phyloP scores from a whole-genome alignment of 805 yeast genomes.

The Metschnikowia anglica region DNA sequence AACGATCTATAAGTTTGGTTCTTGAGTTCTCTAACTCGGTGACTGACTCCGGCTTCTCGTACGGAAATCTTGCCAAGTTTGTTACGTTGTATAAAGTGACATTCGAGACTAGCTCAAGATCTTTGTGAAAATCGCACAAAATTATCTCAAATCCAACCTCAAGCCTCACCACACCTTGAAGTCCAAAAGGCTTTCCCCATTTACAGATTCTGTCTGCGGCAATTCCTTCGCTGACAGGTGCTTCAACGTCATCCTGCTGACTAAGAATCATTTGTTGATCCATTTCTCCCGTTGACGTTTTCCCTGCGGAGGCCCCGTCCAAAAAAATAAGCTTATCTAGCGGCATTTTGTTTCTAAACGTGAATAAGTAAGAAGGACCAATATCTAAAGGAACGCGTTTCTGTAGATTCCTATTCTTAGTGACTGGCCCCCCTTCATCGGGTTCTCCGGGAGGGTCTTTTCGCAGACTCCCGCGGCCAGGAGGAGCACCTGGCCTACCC shows the following conservation, averaged over 20 bases:
- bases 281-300: conserved; percentile 56
- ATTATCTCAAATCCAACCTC: conserved; percentile 65
- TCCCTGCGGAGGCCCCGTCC: conserved; percentile 75
- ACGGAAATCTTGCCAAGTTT: conserved; percentile 42
- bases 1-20: conserved; percentile 23
- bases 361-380: conserved; percentile 31
- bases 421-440: background rate
- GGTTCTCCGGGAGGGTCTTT: conserved; percentile 4
- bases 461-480: background rate
- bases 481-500: background rate
- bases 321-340: conserved; percentile 49
- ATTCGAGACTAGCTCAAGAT: conserved; percentile 47
- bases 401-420: background rate
- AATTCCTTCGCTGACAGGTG: conserved; percentile 36
- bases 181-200: conserved; percentile 54
- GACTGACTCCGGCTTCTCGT: conserved; percentile 3
- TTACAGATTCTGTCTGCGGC: conserved; percentile 53
- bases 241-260: conserved; percentile 23
- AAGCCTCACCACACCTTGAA: conserved; percentile 58
- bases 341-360: conserved; percentile 49
- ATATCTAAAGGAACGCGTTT: conserved; percentile 2
- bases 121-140: conserved; percentile 56
- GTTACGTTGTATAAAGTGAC: conserved; percentile 39
- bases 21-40: conserved; percentile 8
- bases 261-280: conserved; percentile 42